Evolutionary conservation across 768 basidiomycete species (phyloP).

Genomic region (Zangia roseola): DNA sequence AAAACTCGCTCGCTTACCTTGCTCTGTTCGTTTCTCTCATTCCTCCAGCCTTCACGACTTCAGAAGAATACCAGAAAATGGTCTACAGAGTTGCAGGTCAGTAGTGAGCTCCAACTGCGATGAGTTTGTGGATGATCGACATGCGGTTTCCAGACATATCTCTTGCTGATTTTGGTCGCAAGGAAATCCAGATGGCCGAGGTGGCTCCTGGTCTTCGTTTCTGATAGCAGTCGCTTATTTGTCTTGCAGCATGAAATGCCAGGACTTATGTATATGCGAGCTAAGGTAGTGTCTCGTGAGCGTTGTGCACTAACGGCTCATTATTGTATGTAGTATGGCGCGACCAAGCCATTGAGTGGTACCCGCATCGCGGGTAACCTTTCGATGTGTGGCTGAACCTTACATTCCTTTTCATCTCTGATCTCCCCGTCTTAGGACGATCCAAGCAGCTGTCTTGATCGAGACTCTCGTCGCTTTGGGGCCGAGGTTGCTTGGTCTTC

Average conservation of each 20-base stretch:
- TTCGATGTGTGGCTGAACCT: conserved; percentile 73
- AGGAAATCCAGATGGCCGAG: conserved; percentile 99
- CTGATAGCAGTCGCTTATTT: conserved; percentile 9
- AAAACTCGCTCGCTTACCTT: conserved; percentile 15
- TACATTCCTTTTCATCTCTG: neutral
- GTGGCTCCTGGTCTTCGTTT: conserved; percentile 42
- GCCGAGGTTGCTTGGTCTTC: conserved; percentile 99
- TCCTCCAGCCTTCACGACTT: too few species aligned
- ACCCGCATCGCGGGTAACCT: conserved; percentile 97
- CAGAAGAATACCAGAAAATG: conserved; percentile 44
- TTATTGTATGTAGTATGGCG: conserved; percentile 55
- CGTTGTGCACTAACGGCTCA: conserved; percentile 10
- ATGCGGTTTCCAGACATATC: conserved; percentile 64
- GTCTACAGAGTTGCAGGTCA: conserved; percentile 89
- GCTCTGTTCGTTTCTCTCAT: conserved; percentile 27
- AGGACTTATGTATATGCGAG: conserved; percentile 89
- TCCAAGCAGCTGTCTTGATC: conserved; percentile 97
- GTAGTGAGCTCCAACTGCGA: conserved; percentile 3
- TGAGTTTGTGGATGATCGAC: neutral
- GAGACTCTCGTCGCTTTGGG: conserved; percentile 95
- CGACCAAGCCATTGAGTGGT: conserved; percentile 86
- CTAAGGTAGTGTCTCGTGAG: conserved; percentile 58
- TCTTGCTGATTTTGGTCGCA: conserved; percentile 98
- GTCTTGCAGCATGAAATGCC: conserved; percentile 84
- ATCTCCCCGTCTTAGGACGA: conserved; percentile 66